These are phyloP conservation scores for Chiua virens DNA, from an alignment of 768 basidiomycete species.

Conservation along the genomic window DNA sequence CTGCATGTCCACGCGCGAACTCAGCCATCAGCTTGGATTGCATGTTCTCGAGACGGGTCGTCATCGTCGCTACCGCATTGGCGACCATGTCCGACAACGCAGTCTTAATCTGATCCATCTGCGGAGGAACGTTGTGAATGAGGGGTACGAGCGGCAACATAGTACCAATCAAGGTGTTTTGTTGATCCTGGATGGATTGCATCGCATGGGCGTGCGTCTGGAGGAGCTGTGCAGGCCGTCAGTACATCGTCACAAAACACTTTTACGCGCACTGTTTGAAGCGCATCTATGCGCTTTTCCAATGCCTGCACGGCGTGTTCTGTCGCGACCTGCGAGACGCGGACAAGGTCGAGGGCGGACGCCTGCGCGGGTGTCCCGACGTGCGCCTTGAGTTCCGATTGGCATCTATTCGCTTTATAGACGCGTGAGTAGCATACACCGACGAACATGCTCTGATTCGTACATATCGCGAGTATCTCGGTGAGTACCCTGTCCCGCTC, in stretches of 20 bases:
- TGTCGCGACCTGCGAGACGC: slow-evolving; percentile 40
- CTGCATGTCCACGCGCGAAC: not conserved
- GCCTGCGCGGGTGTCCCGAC: slow-evolving; percentile 59
- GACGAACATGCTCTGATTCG: not conserved
- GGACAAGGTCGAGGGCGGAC: slow-evolving; percentile 37
- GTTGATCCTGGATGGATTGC: slow-evolving; percentile 50
- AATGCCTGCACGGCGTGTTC: slow-evolving; percentile 42
- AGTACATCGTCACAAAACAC: slow-evolving; percentile 8
- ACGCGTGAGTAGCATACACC: slow-evolving; percentile 6
- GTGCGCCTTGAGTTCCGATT: slow-evolving; percentile 57
- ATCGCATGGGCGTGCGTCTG: slow-evolving; percentile 57
- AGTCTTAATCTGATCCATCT: slow-evolving; percentile 39
- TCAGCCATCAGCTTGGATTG: slow-evolving; percentile 12
- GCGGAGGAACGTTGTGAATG: slow-evolving; percentile 56
- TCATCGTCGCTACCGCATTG: slow-evolving; percentile 17
- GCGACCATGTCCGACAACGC: slow-evolving; percentile 18
- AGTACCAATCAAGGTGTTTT: slow-evolving; percentile 38
- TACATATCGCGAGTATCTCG: slow-evolving; percentile 39
- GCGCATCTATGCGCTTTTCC: slow-evolving; percentile 55
- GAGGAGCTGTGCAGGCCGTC: slow-evolving; percentile 37
- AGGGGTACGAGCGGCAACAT: slow-evolving; percentile 62
- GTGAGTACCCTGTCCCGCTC: slow-evolving; percentile 56
- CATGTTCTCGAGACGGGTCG: slow-evolving; percentile 10
- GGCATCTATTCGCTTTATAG: slow-evolving; percentile 58
- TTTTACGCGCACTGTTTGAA: slow-evolving; percentile 44